phyloP scores from a whole-genome alignment of 1,139 yeast species.

The Hansenula lynferdii region DNA sequence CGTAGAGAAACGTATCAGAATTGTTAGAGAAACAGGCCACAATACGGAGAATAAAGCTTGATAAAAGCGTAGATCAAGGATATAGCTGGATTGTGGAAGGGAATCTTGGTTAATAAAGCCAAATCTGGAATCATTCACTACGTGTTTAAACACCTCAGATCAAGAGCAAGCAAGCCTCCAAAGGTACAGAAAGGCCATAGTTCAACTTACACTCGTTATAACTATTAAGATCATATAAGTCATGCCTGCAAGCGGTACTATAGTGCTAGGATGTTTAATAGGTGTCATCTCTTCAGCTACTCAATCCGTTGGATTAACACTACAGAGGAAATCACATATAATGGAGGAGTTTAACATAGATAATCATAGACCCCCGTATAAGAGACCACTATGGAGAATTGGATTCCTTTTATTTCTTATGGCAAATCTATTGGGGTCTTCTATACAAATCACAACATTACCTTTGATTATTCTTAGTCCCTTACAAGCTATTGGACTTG shows the following conservation, averaged over 20 bases:
- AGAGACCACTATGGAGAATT: conserved; percentile 66
- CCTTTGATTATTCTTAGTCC: conserved; percentile 82
- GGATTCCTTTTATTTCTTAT: conserved; percentile 69
- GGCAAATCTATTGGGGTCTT: conserved; percentile 76
- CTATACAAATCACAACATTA: conserved; percentile 78
- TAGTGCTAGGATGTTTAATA: conserved; percentile 58
- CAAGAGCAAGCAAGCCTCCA: too few relatives aligned
- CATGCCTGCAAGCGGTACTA: conserved; percentile 5
- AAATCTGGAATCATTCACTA: too few relatives aligned
- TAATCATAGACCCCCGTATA: conserved; percentile 36
- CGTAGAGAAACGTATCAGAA: too few relatives aligned
- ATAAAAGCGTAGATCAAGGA: too few relatives aligned
- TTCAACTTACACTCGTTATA: conserved; percentile 2
- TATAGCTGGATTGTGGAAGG: too few relatives aligned
- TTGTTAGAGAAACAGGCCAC: too few relatives aligned
- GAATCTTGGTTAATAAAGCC: too few relatives aligned
- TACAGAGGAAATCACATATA: conserved; percentile 77
- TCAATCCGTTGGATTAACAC: conserved; percentile 78
- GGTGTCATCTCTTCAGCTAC: conserved; percentile 77
- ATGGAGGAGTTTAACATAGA: conserved; percentile 27
- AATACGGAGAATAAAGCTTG: too few relatives aligned
- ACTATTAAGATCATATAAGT: not conserved
- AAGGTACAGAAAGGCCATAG: conserved; percentile 4
- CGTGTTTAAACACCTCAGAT: too few relatives aligned
- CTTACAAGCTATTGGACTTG: conserved; percentile 80